Evolutionary conservation across 495 filamentous ascomycete species (phyloP).

Genomic region (Bacidia rubella): DNA sequence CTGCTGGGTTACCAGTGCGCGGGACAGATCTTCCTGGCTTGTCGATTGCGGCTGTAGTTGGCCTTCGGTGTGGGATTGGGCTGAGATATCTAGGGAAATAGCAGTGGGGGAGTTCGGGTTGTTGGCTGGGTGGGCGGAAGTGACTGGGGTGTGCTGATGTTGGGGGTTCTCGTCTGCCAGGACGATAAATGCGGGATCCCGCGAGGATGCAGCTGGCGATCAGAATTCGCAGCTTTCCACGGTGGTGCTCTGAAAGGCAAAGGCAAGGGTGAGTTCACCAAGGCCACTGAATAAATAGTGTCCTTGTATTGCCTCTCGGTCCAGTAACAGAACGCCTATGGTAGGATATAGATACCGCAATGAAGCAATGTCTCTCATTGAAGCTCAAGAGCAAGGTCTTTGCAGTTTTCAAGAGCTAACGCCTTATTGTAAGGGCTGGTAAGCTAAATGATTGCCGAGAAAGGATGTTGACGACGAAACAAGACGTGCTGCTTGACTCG

Average conservation of each 20-base stretch:
- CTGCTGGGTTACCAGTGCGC: neutral
- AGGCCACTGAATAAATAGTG: too few species aligned
- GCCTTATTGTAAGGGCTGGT: neutral
- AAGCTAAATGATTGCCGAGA: neutral
- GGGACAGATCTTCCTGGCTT: neutral
- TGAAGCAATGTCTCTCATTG: neutral
- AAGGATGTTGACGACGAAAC: neutral
- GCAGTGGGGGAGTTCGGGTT: slow-evolving; percentile 23
- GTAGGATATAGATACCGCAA: too few species aligned
- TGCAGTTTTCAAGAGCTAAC: neutral
- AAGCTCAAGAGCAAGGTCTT: neutral
- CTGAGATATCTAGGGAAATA: slow-evolving; percentile 24
- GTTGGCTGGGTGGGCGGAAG: slow-evolving; percentile 46
- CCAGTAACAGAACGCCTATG: too few species aligned
- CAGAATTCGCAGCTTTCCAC: slow-evolving; percentile 12
- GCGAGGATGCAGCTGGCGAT: slow-evolving; percentile 32
- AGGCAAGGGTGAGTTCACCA: too few species aligned
- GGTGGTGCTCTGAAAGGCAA: neutral
- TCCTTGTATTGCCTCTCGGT: too few species aligned
- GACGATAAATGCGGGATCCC: slow-evolving; percentile 40
- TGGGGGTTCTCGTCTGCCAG: slow-evolving; percentile 47
- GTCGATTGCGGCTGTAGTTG: neutral
- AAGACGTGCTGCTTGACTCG: neutral
- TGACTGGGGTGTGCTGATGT: slow-evolving; percentile 37
- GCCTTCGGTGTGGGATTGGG: slow-evolving; percentile 9